phyloP scores from a whole-genome alignment of 495 filamentous ascomycete species.

The Hyaloscypha bicolor region DNA sequence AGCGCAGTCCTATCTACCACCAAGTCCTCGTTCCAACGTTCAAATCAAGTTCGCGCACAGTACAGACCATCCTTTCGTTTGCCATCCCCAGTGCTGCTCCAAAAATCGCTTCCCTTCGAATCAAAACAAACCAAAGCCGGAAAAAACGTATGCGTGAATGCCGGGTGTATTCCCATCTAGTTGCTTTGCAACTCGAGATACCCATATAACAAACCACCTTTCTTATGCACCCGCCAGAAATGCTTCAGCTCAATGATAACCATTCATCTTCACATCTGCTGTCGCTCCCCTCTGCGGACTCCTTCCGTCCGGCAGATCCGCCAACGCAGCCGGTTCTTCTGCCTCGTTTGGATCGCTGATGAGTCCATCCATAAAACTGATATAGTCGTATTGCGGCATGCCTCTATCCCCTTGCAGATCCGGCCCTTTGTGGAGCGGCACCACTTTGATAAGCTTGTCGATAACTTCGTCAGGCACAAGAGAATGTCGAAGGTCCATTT shows the following conservation, averaged over 20 bases:
- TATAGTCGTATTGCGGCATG: slow-evolving; percentile 83
- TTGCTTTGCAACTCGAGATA: neutral
- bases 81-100: neutral
- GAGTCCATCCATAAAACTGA: slow-evolving; percentile 88
- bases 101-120: neutral
- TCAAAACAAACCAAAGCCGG: neutral
- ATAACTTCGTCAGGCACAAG: slow-evolving; percentile 95
- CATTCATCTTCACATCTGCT: slow-evolving; percentile 13
- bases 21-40: neutral
- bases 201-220: neutral
- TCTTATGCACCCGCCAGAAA: neutral
- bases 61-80: neutral
- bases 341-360: slow-evolving; percentile 37
- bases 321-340: slow-evolving; percentile 13
- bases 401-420: slow-evolving; percentile 79
- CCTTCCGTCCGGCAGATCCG: slow-evolving; percentile 31
- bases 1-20: neutral
- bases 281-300: slow-evolving; percentile 17
- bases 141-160: neutral
- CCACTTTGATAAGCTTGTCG: slow-evolving; percentile 83
- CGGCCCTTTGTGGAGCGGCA: slow-evolving; percentile 78
- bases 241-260: slow-evolving; percentile 16
- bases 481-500: slow-evolving; percentile 92
- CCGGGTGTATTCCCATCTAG: neutral
- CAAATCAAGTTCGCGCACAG: no score